Conservation (phyloP, 495 filamentous ascomycete genomes). For the Podospora australis region DNA sequence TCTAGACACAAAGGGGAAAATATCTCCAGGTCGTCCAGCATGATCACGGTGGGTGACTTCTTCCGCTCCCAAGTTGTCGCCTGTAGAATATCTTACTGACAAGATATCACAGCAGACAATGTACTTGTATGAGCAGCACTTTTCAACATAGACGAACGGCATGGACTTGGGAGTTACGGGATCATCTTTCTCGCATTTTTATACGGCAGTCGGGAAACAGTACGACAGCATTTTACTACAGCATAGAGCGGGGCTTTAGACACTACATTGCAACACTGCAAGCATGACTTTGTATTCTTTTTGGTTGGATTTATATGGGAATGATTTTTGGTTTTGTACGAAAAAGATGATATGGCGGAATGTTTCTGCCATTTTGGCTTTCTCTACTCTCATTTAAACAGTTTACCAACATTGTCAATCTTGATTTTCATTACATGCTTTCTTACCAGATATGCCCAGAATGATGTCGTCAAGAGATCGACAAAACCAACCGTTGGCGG, state of each 20-base stretch:
- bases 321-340: too few species aligned
- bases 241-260: background rate
- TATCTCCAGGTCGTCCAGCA: background rate
- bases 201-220: background rate
- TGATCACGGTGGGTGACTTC: background rate
- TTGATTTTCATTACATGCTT: background rate
- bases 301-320: too few species aligned
- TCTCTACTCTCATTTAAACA: background rate
- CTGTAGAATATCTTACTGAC: background rate
- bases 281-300: too few species aligned
- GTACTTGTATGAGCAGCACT: background rate
- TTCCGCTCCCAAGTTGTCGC: too few species aligned
- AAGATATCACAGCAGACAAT: background rate
- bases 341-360: background rate
- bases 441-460: background rate
- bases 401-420: background rate
- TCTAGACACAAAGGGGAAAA: background rate
- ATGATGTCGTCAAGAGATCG: background rate
- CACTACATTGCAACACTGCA: background rate
- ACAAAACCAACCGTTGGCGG: background rate
- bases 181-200: background rate
- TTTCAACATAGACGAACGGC: background rate
- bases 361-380: background rate
- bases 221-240: too few species aligned
- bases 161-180: background rate